Percentiles rank a stretch among this genome's conserved stretches.
Conservation (phyloP, 805 yeast genomes). For the Candida tibetensis region DNA sequence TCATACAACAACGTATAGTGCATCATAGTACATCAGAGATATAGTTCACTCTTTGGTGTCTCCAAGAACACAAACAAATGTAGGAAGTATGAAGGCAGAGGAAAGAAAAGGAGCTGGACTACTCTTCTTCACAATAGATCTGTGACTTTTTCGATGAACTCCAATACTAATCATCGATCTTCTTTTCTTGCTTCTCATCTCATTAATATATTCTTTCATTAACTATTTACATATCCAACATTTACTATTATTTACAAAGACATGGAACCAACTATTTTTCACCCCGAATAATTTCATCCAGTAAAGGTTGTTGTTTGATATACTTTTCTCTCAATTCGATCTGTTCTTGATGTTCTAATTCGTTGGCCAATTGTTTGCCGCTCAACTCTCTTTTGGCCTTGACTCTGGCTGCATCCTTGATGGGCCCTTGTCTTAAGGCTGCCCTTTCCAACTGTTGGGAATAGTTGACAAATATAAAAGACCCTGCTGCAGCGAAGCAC, state of each 20-base stretch:
- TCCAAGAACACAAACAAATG: conserved; percentile 47
- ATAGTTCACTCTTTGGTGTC: conserved; percentile 36
- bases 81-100: too few relatives aligned
- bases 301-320: conserved; percentile 60
- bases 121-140: too few relatives aligned
- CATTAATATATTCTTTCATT: too few relatives aligned
- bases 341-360: conserved; percentile 65
- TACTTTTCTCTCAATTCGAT: conserved; percentile 55
- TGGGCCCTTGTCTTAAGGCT: conserved; percentile 77
- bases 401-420: conserved; percentile 72
- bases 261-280: too few relatives aligned
- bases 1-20: conserved; percentile 30
- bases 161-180: too few relatives aligned
- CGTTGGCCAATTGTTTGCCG: conserved; percentile 50
- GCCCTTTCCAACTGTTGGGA: conserved; percentile 69
- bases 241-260: too few relatives aligned
- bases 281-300: conserved; percentile 33
- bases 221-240: too few relatives aligned
- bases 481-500: conserved; percentile 50
- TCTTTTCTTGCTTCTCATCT: too few relatives aligned
- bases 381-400: conserved; percentile 43
- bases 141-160: too few relatives aligned
- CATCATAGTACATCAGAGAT: conserved; percentile 48
- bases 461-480: conserved; percentile 67
- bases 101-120: too few relatives aligned